Conservation (phyloP, 2,329 filamentous ascomycete species). For the Colletotrichum gloeosporioides region DNA sequence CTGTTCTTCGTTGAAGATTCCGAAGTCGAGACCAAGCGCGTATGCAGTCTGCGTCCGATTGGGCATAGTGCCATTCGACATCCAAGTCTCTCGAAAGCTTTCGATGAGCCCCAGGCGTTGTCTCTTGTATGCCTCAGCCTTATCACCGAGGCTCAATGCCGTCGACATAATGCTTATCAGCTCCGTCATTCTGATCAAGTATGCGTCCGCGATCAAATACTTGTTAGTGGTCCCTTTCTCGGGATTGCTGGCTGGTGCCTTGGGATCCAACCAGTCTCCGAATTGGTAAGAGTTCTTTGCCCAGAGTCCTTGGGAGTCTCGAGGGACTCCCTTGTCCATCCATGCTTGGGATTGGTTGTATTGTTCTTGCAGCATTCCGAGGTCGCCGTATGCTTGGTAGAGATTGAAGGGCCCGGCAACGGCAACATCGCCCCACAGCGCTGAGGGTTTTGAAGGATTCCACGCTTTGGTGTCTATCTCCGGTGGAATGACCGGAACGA, state of each 20-base stretch:
- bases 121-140: conserved; percentile 25
- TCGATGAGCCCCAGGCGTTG: conserved; percentile 25
- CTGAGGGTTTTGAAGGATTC: neutral
- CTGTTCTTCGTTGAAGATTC: conserved; percentile 29
- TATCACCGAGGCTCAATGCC: conserved; percentile 32
- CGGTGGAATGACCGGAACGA: neutral
- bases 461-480: neutral
- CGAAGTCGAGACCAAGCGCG: conserved; percentile 41
- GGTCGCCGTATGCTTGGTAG: conserved; percentile 43
- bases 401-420: conserved; percentile 46
- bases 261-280: conserved; percentile 55
- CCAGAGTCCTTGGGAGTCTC: neutral
- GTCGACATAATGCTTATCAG: conserved; percentile 39
- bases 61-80: conserved; percentile 32
- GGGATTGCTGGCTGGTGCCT: conserved; percentile 44
- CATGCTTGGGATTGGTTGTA: conserved; percentile 45
- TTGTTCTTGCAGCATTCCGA: conserved; percentile 38
- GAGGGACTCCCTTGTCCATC: conserved; percentile 39
- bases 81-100: conserved; percentile 37
- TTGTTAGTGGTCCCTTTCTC: conserved; percentile 43
- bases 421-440: conserved; percentile 49
- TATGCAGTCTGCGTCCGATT: conserved; percentile 46
- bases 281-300: conserved; percentile 20
- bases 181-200: conserved; percentile 47
- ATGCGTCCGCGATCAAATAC: conserved; percentile 50